A percentile compares a stretch with the other conserved stretches of the same genome.
phyloP scores from a whole-genome alignment of 1,284 basidiomycete genomes.

The Trichosporon coremiiforme region DNA sequence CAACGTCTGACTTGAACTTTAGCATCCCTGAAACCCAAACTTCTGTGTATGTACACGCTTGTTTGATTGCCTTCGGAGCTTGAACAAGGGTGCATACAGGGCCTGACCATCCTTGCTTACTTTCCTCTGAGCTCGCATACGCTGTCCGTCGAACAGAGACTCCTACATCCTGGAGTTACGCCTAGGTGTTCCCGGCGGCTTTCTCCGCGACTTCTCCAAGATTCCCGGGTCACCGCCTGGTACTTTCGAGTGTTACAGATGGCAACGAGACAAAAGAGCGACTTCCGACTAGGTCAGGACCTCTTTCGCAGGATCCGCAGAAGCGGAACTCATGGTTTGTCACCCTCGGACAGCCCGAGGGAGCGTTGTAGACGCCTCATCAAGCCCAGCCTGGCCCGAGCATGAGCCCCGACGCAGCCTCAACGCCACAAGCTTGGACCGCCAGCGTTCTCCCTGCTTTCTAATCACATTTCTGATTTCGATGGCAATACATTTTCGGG shows the following conservation, averaged over 20 bases:
- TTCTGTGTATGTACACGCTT: background rate
- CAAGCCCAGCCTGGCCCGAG: slow-evolving; percentile 1
- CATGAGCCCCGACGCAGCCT: background rate
- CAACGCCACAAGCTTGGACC: background rate
- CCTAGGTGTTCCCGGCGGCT: background rate
- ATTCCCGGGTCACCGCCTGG: background rate
- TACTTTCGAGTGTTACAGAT: background rate
- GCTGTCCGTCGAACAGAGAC: no score
- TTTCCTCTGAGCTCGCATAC: no score
- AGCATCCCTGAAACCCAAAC: no score
- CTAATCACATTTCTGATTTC: background rate
- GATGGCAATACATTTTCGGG: no score
- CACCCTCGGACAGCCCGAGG: background rate
- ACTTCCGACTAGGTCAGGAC: background rate
- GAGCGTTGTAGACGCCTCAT: no score
- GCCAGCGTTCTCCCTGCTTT: no score
- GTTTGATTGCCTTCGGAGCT: background rate
- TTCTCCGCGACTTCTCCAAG: background rate
- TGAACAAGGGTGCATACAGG: no score
- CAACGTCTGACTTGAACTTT: background rate
- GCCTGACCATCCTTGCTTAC: no score
- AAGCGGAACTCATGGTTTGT: background rate
- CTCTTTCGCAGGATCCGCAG: background rate
- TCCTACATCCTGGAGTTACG: no score
- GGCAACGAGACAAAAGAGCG: background rate